These are phyloP conservation scores for Oehlia diaphana DNA, from an alignment of 192 early-diverging fungal species.

Conservation along the genomic window DNA sequence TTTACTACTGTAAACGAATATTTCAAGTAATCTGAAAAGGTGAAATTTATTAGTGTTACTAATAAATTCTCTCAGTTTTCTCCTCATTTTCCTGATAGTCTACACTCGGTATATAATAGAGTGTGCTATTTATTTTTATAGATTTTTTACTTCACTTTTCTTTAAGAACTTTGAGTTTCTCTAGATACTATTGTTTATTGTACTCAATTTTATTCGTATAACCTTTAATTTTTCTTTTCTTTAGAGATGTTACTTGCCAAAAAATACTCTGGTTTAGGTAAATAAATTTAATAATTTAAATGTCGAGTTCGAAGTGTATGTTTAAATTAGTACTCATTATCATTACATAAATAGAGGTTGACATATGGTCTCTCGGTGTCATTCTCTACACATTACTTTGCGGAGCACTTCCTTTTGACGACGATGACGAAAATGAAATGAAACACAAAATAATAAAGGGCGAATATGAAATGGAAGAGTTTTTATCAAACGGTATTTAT, in stretches of 20 bases:
- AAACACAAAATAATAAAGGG: slow-evolving; percentile 71
- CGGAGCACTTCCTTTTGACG: slow-evolving; percentile 80
- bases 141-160: not conserved
- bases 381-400: slow-evolving; percentile 87
- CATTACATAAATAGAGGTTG: slow-evolving; percentile 53
- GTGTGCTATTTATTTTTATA: not conserved
- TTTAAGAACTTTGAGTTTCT: not conserved
- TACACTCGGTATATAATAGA: not conserved
- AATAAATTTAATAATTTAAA: too few species aligned
- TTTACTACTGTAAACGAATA: not conserved
- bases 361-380: slow-evolving; percentile 95
- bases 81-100: not conserved
- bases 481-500: slow-evolving; percentile 52
- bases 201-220: not conserved
- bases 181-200: not conserved
- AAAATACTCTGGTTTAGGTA: slow-evolving; percentile 79
- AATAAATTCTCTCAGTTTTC: not conserved
- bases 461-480: slow-evolving; percentile 69
- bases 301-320: not conserved
- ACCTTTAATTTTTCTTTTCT: not conserved
- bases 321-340: not conserved
- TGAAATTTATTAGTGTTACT: not conserved
- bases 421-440: slow-evolving; percentile 69
- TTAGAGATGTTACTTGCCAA: slow-evolving; percentile 73
- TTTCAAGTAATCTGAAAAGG: not conserved